Percentiles rank a stretch among this genome's conserved stretches.
Evolutionary conservation across 306 rosid genomes (phyloP).

Genomic region (Cucurbita ficifolia): DNA sequence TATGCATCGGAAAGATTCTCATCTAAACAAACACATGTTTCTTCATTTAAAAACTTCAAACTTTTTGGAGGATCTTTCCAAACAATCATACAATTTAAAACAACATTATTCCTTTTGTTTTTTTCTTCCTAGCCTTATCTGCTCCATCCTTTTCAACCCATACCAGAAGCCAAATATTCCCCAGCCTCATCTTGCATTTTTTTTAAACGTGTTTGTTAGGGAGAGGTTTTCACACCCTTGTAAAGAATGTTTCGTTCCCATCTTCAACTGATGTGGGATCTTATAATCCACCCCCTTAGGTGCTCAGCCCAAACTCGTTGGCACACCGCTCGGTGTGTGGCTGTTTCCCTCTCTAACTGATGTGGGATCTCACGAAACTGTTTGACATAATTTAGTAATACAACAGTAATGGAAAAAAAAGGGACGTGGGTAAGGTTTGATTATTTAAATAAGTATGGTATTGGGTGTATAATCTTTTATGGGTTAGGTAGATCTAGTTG

Average conservation of each 20-base stretch:
- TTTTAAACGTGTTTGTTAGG: no score
- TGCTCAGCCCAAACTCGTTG: no score
- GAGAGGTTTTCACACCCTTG: no score
- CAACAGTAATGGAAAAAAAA: neutral
- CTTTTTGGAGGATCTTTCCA: neutral
- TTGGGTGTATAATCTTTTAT: neutral
- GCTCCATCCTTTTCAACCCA: neutral
- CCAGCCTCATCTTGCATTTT: neutral
- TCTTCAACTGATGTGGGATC: no score
- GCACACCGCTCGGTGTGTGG: no score
- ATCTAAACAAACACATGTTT: constrained; percentile 3
- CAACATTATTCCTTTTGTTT: neutral
- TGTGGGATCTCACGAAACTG: neutral
- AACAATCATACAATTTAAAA: neutral
- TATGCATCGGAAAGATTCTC: neutral
- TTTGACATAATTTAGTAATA: neutral
- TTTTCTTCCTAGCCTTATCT: constrained; percentile 1
- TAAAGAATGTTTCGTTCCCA: no score
- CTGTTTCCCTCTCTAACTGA: no score
- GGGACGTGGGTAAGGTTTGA: neutral
- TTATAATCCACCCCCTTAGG: no score
- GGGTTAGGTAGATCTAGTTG: constrained; percentile 3
- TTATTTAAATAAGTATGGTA: neutral
- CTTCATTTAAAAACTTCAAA: neutral
- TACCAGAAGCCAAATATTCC: neutral